These are phyloP conservation scores for Pyrrhoderma noxium DNA, from an alignment of 1,284 basidiomycete genomes.

Conservation along the genomic window DNA sequence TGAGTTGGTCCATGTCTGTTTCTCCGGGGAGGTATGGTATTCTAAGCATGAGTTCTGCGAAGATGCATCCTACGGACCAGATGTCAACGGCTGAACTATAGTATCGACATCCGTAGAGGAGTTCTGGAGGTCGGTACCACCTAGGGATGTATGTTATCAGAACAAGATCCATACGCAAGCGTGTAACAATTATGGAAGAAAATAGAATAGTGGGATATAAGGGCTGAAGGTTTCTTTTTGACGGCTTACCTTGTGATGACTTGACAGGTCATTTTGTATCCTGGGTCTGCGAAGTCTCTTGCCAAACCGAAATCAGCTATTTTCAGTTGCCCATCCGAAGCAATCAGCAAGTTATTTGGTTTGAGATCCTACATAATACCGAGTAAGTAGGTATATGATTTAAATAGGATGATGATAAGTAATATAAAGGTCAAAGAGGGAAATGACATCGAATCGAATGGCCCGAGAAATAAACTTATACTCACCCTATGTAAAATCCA, in stretches of 20 bases:
- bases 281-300: conserved; percentile 89
- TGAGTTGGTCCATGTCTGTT: conserved; percentile 93
- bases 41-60: conserved; percentile 93
- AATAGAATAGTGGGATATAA: background rate
- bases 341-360: conserved; percentile 96
- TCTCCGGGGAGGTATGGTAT: conserved; percentile 91
- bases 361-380: conserved; percentile 75
- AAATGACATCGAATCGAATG: too few relatives aligned
- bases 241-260: conserved; percentile 84
- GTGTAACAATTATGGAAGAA: background rate
- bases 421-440: too few relatives aligned
- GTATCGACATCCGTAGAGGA: conserved; percentile 82
- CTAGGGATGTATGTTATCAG: conserved; percentile 34
- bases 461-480: conserved; percentile 12
- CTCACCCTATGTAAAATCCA: conserved; percentile 88
- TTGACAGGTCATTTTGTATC: conserved; percentile 94
- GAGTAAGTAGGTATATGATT: conserved; percentile 1
- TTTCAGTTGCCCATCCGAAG: conserved; percentile 87
- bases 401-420: too few relatives aligned
- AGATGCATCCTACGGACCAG: conserved; percentile 95
- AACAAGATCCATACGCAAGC: background rate
- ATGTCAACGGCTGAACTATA: conserved; percentile 88
- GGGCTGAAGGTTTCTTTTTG: background rate
- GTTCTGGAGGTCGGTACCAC: conserved; percentile 97
- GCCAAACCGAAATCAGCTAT: conserved; percentile 99